Conservation (phyloP, 768 basidiomycete genomes). For the Tricholoma bakamatsutake region DNA sequence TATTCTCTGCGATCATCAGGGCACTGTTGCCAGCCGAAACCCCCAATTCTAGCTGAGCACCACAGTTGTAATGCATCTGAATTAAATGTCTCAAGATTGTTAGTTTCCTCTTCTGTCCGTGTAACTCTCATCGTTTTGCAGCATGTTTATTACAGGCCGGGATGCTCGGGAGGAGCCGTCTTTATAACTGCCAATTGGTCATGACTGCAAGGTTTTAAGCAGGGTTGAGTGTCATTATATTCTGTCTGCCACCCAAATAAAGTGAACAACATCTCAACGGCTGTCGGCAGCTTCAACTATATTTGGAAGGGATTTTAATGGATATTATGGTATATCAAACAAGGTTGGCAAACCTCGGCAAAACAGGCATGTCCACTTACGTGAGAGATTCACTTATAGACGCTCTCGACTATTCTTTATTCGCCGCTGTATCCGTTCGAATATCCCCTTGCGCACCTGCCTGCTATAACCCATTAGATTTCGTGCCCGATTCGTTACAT, state of each 20-base stretch:
- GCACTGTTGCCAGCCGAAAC: background rate
- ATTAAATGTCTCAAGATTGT: background rate
- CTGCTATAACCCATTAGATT: constrained; percentile 19
- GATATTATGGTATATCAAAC: background rate
- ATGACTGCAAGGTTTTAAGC: background rate
- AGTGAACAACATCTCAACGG: background rate
- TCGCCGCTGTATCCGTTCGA: constrained; percentile 11
- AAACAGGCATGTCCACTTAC: constrained; percentile 14
- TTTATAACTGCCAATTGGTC: background rate
- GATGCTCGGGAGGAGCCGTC: background rate
- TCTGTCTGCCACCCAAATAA: background rate
- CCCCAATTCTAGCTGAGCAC: background rate
- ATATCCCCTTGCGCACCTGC: constrained; percentile 18
- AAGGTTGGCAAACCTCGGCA: background rate
- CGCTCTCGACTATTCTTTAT: constrained; percentile 16
- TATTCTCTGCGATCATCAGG: background rate
- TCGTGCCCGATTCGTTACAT: constrained; percentile 19
- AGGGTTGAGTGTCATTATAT: background rate
- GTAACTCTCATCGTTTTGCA: background rate
- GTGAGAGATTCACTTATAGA: constrained; percentile 12
- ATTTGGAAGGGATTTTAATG: background rate
- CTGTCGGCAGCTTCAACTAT: background rate
- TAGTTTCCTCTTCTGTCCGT: background rate
- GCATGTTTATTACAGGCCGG: background rate
- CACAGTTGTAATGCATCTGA: background rate